Evolutionary conservation across 306 rosid genomes (phyloP), one percentile per base, ranked within the genome.

Genomic region (Vigna unguiculata): DNA sequence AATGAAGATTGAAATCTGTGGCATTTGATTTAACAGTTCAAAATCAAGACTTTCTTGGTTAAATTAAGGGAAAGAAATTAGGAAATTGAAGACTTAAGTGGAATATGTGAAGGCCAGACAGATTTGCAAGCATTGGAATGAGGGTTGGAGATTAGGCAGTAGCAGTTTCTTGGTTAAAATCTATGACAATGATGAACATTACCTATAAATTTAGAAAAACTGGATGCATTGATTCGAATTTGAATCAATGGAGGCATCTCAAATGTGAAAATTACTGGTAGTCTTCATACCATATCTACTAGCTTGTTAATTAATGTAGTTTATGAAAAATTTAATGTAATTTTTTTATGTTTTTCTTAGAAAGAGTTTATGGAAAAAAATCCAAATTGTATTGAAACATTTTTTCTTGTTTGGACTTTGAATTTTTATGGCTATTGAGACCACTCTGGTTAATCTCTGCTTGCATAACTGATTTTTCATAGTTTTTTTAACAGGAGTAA

Each of bases 151-250:
- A 53, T 21, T 14, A 22, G 43, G 36, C 41, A 6, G 55, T 21
- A 77, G 10, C 72, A 34, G 32, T 13, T 48, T 32, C n/a, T 75
- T 65, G 28, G 63, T n/a, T n/a, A n/a, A n/a, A n/a, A n/a, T n/a
- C n/a, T n/a, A n/a, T n/a, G n/a, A 58, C 48, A 25, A 5, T 11
- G 41, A 45, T 25, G 25, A 45, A 13, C 60, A 54, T 28, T 66
- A 10, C 46, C 47, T 22, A 6, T 1, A 7, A 25, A 62, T 72
- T 65, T 67, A 43, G 69, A 17, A 41, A 19, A 66, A 40, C 38
- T 21, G 51, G 55, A 25, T 22, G 72, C 25, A 36, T 21, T 58
- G 54, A 30, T 34, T 60, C 41, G 15, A 5, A 28, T 58, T 25
- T 58, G 40, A 58, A 55, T 22, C 63, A 13, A 58, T 6, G 40